A percentile compares a stretch with the other conserved stretches of the same genome.
These are phyloP conservation scores for Boletus reticuloceps DNA, from an alignment of 768 basidiomycete genomes.

Conservation along the genomic window DNA sequence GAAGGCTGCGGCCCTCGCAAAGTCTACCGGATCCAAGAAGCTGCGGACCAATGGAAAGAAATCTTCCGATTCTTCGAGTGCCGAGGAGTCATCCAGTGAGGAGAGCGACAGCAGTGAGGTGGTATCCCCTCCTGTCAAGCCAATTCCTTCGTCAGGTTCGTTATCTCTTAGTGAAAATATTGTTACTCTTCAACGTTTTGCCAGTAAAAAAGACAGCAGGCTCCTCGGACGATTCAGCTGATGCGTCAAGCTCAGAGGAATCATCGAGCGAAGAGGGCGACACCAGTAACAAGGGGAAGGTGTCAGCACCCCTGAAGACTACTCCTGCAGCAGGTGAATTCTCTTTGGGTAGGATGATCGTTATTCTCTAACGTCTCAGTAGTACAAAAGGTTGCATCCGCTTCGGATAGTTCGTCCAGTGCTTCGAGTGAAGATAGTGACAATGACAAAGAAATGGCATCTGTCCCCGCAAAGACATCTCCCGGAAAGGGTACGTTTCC, in stretches of 20 bases:
- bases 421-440: background rate
- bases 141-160: background rate
- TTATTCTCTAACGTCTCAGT: background rate
- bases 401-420: background rate
- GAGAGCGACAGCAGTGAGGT: conserved; percentile 7
- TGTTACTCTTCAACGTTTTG: no score
- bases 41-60: background rate
- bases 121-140: background rate
- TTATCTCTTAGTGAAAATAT: background rate
- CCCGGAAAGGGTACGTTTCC: conserved; percentile 30
- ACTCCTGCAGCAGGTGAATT: conserved; percentile 33
- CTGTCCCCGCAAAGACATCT: conserved; percentile 42
- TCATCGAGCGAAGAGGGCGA: conserved; percentile 9
- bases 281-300: background rate
- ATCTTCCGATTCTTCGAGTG: conserved; percentile 1
- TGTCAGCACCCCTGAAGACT: conserved; percentile 42
- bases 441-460: background rate
- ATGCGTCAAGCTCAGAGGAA: conserved; percentile 11
- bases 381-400: background rate
- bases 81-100: conserved; percentile 6
- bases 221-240: background rate
- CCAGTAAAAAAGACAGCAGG: conserved; percentile 1
- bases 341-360: background rate
- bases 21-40: background rate
- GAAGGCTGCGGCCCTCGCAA: conserved; percentile 36